Base-by-base conservation (phyloP, 2,329 filamentous ascomycete genomes). In the Calonectria fujianensis region DNA sequence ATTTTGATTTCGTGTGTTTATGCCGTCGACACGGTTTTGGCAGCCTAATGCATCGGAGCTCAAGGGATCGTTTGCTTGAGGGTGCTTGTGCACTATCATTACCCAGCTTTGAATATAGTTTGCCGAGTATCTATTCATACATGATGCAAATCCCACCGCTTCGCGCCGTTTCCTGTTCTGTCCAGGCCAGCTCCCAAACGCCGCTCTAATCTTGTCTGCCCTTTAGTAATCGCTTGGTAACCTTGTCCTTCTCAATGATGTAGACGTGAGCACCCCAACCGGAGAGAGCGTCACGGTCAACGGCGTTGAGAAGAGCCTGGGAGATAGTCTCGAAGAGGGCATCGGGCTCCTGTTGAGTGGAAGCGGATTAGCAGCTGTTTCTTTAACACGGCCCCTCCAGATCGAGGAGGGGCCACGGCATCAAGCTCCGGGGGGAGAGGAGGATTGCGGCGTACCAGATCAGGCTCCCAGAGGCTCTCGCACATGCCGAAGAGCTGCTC, bases 201-300 rank as follows among this genome's bases (percentile, higher is more conserved):
- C 69, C 68, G n/a, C 70, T 80, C 77, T 95, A 96, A 86, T 98
- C 96, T 89, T 98, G 96, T 89, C 96, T 93, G 84, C 96, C 96
- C 93, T 98, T 98, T 86, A 99, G 90, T 93, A 99, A 92, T 86
- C 97, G 92, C 94, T 98, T 98, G 83, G 97, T 98, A 77, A 99
- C 95, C 94, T 98, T 98, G 89, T 98, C 96, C 92, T 99, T 99
- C 90, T 98, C 97, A 86, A 99, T 98, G 84, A 99, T 98, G 89
- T 98, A 99, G 81, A 99, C 97, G 84, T 99, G 96, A 50, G 97
- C 97, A 85, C 97, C 97, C 97, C 97, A 98, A 78, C 97, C 97
- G 48, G 96, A 98, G 77, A 99, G 90, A 69, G 97, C 97, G 87
- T 99, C 97, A 88, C 97, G 92, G 87, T 99, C 97, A 73, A 98